Evolutionary conservation across 2,329 filamentous ascomycete genomes (phyloP).

Genomic region (Bipolaris zeicola): DNA sequence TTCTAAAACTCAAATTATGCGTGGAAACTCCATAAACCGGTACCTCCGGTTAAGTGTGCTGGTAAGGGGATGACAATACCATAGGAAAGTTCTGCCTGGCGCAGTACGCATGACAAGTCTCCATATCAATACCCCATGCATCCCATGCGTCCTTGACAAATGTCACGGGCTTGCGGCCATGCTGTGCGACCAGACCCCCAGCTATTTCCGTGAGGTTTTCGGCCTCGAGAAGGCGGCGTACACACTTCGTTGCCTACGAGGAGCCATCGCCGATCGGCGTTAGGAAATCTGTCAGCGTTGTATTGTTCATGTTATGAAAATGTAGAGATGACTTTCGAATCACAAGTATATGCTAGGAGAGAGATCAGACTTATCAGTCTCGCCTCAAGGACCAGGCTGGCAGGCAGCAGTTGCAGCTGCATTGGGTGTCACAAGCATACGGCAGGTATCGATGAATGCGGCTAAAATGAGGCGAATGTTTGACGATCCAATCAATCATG

Average conservation of each 20-base stretch:
- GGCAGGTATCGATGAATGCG: neutral
- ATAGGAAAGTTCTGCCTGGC: slow-evolving; percentile 2
- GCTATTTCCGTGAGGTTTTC: neutral
- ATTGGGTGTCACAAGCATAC: neutral
- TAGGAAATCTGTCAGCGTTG: neutral
- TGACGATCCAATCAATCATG: neutral
- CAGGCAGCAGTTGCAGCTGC: neutral
- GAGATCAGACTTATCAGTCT: neutral
- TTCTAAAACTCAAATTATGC: neutral
- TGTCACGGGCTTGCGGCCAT: neutral
- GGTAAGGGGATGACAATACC: neutral
- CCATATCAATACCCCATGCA: slow-evolving; percentile 1
- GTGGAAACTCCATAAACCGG: neutral
- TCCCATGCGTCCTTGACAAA: neutral
- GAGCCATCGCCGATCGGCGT: neutral
- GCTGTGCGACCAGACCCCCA: neutral
- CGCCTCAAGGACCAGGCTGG: neutral
- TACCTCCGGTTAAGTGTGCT: neutral
- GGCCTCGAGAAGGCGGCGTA: neutral
- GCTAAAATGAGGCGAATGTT: neutral
- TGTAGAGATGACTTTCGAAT: neutral
- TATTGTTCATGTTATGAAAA: neutral
- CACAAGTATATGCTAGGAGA: neutral
- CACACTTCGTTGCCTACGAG: neutral
- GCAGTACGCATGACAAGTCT: slow-evolving; percentile 1